phyloP scores from a whole-genome alignment of 2,329 filamentous ascomycete genomes.

The Monosporascus sp. region DNA sequence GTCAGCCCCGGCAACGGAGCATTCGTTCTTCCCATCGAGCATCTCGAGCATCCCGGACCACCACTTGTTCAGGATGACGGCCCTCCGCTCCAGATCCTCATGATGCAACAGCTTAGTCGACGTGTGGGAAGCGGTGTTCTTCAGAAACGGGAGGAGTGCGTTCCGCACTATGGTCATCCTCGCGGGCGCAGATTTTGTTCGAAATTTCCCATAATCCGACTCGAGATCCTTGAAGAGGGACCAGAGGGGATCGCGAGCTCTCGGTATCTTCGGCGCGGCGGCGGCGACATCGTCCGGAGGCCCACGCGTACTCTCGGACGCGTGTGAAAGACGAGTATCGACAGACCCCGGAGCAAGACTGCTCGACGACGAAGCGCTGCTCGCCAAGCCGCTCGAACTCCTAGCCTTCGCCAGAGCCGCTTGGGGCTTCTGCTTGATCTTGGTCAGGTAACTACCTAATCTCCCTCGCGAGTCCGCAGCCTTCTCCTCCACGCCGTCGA shows the following conservation, averaged over 20 bases:
- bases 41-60: constrained; percentile 80
- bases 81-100: constrained; percentile 77
- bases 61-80: constrained; percentile 82
- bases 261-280: constrained; percentile 8
- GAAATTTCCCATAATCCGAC: constrained; percentile 50
- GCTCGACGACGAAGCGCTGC: constrained; percentile 42
- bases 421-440: constrained; percentile 43
- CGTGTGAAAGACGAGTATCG: constrained; percentile 25
- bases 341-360: constrained; percentile 39
- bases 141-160: constrained; percentile 70
- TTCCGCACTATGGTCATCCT: constrained; percentile 72
- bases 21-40: constrained; percentile 59
- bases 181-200: constrained; percentile 64
- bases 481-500: constrained; percentile 24
- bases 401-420: constrained; percentile 35
- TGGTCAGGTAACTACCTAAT: constrained; percentile 40
- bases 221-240: constrained; percentile 51
- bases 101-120: constrained; percentile 61
- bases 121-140: constrained; percentile 61
- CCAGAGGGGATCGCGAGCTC: constrained; percentile 48
- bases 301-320: constrained; percentile 27
- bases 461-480: constrained; percentile 31
- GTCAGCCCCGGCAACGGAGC: constrained; percentile 79
- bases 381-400: constrained; percentile 27
- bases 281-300: constrained; percentile 20